phyloP scores from a whole-genome alignment of 306 rosid species.

The Pyrus bretschneideri region DNA sequence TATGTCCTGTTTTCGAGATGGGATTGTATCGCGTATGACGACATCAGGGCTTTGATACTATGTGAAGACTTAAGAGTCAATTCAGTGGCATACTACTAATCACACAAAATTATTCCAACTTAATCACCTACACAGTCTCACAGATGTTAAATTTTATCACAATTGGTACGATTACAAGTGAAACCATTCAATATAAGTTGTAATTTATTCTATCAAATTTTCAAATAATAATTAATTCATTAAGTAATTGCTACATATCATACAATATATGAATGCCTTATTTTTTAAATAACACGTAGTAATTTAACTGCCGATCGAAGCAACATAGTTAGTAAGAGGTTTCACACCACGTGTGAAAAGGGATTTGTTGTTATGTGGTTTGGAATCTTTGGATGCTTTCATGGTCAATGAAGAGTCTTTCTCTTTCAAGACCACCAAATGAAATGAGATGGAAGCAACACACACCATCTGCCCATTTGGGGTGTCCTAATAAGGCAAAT shows the following conservation, averaged over 20 bases:
- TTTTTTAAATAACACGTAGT: not conserved
- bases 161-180: no score
- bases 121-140: not conserved
- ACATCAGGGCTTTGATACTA: no score
- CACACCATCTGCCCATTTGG: not conserved
- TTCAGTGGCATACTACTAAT: not conserved
- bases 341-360: constrained; percentile 20
- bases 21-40: no score
- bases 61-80: no score
- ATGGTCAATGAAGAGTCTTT: not conserved
- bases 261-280: not conserved
- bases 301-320: not conserved
- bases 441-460: not conserved
- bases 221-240: no score
- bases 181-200: no score
- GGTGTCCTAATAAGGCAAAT: not conserved
- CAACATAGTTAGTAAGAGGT: not conserved
- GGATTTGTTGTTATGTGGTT: not conserved
- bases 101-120: not conserved
- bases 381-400: not conserved
- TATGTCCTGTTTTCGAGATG: no score
- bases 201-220: no score
- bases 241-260: not conserved
- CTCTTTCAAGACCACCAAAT: not conserved
- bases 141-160: no score